Base-by-base conservation (phyloP, 768 basidiomycete species). In the Hygrophoropsis aurantiaca region DNA sequence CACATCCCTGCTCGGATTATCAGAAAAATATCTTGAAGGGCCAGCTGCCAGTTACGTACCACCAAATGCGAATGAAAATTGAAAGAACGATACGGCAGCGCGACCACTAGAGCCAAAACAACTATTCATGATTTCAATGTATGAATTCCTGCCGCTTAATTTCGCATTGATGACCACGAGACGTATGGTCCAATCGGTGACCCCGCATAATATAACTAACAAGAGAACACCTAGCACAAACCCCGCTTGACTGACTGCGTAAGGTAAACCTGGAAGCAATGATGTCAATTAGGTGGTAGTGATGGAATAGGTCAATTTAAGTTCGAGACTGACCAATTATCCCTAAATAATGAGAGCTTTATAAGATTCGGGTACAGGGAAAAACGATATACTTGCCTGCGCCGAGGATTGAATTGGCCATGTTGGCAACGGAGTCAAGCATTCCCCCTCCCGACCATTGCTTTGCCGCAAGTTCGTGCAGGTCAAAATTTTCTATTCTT, bases 171-270 rank as follows among this genome's bases (percentile, higher is more conserved):
- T 64, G 34, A 98, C 90, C 44, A 99, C 95, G 24, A 99, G 81
- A 15, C 94, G 85, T 46, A 99, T 97, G 3, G 97, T 99, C 94
- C 94, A 97, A 66, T 91, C 90, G n/a, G 97, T 97, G 33, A 97
- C 79, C 16, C 66, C 76, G 42, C 89, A 94, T 9, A 99, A 73
- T 0, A 84, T 65, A 23, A 94, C 72, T 20, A 99, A 77, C 2
- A 99, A 78, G n/a, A 87, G 21, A 18, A 97, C 68, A 11, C 97
- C 97, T 1, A 81, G 81, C 56, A 97, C 77, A 69, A 99, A 94
- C 2, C 97, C 97, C 25, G 97, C 94, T 74, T 95, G 91, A 54
- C 86, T 82, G 42, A 98, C 70, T 30, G 97, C 94, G 61, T 97
- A 98, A 2, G 97, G 97, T 10, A 99, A 71, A 40, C 94, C 93